phyloP scores from a whole-genome alignment of 176 grass and related monocot genomes.

The Coix lacrymajobi region DNA sequence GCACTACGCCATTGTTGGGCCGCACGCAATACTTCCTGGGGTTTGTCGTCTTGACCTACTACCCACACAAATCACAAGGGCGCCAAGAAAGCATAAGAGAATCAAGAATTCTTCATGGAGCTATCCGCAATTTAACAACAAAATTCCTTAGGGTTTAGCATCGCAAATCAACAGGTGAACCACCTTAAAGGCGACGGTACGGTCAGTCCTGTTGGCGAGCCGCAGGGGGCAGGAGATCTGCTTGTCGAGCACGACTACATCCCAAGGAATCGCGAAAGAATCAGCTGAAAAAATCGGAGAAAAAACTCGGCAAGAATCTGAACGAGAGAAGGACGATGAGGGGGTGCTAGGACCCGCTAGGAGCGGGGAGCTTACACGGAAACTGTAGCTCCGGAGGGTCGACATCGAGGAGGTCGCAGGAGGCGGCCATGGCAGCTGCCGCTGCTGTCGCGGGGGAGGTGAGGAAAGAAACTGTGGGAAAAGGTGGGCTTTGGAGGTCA shows the following conservation, averaged over 20 bases:
- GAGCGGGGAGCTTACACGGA: constrained; percentile 35
- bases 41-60: constrained; percentile 83
- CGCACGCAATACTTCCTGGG: constrained; percentile 82
- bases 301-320: not conserved
- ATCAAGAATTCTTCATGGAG: constrained; percentile 4
- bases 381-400: constrained; percentile 60
- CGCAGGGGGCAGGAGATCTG: constrained; percentile 68
- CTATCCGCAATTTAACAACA: not conserved
- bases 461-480: constrained; percentile 23
- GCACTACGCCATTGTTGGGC: constrained; percentile 62
- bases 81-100: constrained; percentile 18
- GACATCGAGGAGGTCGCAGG: constrained; percentile 53
- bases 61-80: constrained; percentile 30
- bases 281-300: not conserved
- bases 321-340: not conserved
- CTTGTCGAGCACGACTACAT: constrained; percentile 55
- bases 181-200: constrained; percentile 71
- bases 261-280: constrained; percentile 12
- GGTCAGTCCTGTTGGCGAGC: constrained; percentile 47
- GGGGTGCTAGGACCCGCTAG: not conserved
- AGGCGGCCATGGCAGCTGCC: constrained; percentile 44
- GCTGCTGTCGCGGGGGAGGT: constrained; percentile 6
- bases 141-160: constrained; percentile 22
- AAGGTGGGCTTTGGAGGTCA: constrained; percentile 8
- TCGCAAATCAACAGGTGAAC: constrained; percentile 14